These are phyloP conservation scores for Westerdykella ornata DNA, from an alignment of 2,329 filamentous ascomycete species.

Conservation along the genomic window DNA sequence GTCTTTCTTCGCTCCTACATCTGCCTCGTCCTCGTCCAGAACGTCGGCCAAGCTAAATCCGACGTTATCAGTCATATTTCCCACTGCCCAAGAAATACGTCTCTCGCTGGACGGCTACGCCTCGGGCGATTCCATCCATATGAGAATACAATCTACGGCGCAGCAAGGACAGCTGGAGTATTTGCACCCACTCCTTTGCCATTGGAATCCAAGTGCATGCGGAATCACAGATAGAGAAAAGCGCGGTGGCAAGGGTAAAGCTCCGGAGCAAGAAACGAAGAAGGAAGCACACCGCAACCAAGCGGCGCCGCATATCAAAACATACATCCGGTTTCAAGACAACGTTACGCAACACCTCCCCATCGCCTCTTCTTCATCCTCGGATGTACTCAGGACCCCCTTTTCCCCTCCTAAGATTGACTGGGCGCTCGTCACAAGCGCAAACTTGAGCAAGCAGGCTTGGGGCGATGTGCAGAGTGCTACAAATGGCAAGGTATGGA, in stretches of 20 bases:
- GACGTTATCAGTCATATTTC: constrained; percentile 68
- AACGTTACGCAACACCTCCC: too few relatives aligned
- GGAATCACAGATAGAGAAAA: constrained; percentile 13
- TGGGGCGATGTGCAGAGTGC: constrained; percentile 64
- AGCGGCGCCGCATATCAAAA: constrained; percentile 85
- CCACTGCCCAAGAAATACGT: constrained; percentile 71
- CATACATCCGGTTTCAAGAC: constrained; percentile 61
- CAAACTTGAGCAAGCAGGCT: constrained; percentile 83
- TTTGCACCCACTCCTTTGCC: constrained; percentile 61
- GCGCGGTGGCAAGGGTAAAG: neutral
- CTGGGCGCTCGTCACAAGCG: constrained; percentile 84
- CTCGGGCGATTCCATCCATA: constrained; percentile 75
- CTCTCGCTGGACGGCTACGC: constrained; percentile 68
- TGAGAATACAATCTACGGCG: constrained; percentile 62
- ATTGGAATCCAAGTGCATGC: constrained; percentile 54
- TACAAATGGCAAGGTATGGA: constrained; percentile 53
- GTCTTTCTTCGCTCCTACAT: neutral
- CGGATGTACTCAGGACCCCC: too few relatives aligned
- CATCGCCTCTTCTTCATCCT: too few relatives aligned
- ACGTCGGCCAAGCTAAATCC: constrained; percentile 28
- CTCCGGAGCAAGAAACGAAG: neutral
- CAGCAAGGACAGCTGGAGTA: constrained; percentile 71
- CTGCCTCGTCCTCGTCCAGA: constrained; percentile 3
- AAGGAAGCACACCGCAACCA: constrained; percentile 35
- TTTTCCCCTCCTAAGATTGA: constrained; percentile 58